Base-by-base conservation (phyloP, 2,329 filamentous ascomycete species). In the Colletotrichum tropicicola region DNA sequence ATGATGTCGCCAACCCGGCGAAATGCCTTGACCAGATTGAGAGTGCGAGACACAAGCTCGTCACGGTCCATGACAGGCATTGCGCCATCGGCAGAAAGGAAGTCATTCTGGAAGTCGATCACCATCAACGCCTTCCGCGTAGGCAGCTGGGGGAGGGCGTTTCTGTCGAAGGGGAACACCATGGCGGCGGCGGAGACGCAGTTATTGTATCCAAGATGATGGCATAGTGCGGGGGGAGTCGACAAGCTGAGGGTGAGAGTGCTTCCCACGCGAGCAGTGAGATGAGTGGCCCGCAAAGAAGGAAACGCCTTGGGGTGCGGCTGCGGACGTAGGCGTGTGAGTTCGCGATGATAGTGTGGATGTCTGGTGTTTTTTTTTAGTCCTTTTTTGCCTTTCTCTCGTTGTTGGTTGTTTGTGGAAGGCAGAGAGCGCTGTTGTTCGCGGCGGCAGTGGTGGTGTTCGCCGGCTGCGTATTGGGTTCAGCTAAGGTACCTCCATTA, bases 21-120 rank as follows among this genome's bases (percentile, higher is more conserved):
- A 72, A 98, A 97, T 15, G 86, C 86, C 10, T 86, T 85, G 43
- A 90, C 89, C 2, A 98, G 82, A 6, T 85, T 78, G 19, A 89
- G 80, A 43, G 94, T 86, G 27, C 87, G 88, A 39, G 90, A 83
- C 45, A 96, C 76, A 67, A 94, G 92, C 9, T 87, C 87, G 4
- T 85, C 78, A 3, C 89, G 88, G 44, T 87, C 84, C 35, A 81
- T 81, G 53, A 94, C 87, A 12, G 89, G 85, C 19, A 98, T 78
- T 25, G 89, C 86, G 58, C 92, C 91, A 53, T 88, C 84, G 2
- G 87, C 79, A 6, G 88, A 84, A 62, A 97, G 80, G 72, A 98
- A 97, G 75, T 98, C 95, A 71, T 97, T 93, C 74, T 98, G 96
- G 35, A 97, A 87, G 72, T 97, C 95, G 68, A 98, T 85, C 17